A percentile compares a stretch with the other conserved stretches of the same genome.
These are phyloP conservation scores for Sporisorium sorghi DNA, from an alignment of 1,284 basidiomycete genomes.

Conservation along the genomic window DNA sequence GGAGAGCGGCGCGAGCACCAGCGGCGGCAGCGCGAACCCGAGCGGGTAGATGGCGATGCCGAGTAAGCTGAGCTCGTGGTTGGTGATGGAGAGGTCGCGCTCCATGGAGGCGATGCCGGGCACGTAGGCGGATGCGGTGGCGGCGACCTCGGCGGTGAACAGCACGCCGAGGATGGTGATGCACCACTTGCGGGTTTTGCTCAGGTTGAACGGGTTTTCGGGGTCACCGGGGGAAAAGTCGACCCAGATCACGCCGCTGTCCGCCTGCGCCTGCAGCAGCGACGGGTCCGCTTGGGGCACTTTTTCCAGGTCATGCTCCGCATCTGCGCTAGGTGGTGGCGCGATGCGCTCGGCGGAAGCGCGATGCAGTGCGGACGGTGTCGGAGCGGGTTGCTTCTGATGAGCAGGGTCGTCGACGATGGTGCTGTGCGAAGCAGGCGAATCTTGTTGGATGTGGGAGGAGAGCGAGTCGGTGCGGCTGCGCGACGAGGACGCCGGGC, in stretches of 20 bases:
- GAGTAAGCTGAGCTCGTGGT: constrained; percentile 75
- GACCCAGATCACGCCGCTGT: constrained; percentile 71
- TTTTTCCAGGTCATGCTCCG: constrained; percentile 34
- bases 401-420: constrained; percentile 8
- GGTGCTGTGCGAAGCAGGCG: constrained; percentile 23
- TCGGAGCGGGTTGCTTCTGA: not conserved
- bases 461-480: constrained; percentile 31
- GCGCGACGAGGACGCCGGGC: constrained; percentile 21
- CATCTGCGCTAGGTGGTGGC: not conserved
- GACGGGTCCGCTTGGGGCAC: constrained; percentile 20
- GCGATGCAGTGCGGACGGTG: not conserved
- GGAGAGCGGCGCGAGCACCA: constrained; percentile 76
- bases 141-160: constrained; percentile 73
- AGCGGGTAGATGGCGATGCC: constrained; percentile 73
- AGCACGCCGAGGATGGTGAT: constrained; percentile 76
- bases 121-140: constrained; percentile 73
- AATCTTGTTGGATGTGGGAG: constrained; percentile 26
- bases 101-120: constrained; percentile 76
- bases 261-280: not conserved
- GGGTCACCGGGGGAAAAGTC: constrained; percentile 73
- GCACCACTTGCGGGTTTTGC: constrained; percentile 73
- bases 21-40: constrained; percentile 79
- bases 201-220: constrained; percentile 75
- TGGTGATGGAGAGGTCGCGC: constrained; percentile 75
- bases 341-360: constrained; percentile 3